Conservation (phyloP, 768 basidiomycete genomes). For the Xerocomus spinulosus region DNA sequence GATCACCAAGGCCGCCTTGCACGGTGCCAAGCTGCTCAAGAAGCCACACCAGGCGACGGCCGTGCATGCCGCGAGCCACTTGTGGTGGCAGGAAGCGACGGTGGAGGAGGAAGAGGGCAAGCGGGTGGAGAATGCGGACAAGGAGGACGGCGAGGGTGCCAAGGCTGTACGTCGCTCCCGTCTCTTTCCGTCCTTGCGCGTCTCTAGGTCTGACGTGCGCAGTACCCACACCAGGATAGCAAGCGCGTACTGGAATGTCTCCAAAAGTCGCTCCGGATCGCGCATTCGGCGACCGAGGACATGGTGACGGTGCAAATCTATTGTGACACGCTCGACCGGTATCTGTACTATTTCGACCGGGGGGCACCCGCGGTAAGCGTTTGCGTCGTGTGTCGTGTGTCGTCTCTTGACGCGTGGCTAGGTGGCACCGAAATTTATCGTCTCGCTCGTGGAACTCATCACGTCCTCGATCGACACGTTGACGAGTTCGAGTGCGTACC, state of each 20-base stretch:
- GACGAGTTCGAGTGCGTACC: slow-evolving; percentile 62
- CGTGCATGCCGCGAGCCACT: slow-evolving; percentile 89
- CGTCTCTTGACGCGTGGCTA: slow-evolving; percentile 31
- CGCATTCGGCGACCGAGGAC: slow-evolving; percentile 94
- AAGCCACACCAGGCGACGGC: slow-evolving; percentile 97
- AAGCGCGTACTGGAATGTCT: slow-evolving; percentile 97
- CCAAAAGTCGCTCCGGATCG: slow-evolving; percentile 94
- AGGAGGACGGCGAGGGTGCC: slow-evolving; percentile 39
- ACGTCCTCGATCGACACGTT: slow-evolving; percentile 92
- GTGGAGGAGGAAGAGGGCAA: slow-evolving; percentile 26
- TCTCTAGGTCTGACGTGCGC: no score
- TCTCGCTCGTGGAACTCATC: slow-evolving; percentile 93
- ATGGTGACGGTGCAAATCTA: slow-evolving; percentile 95
- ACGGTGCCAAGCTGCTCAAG: slow-evolving; percentile 93
- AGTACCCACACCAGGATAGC: slow-evolving; percentile 87
- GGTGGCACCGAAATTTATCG: slow-evolving; percentile 95
- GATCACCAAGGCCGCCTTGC: slow-evolving; percentile 97
- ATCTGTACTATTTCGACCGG: slow-evolving; percentile 93
- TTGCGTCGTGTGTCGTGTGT: no score
- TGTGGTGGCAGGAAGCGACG: slow-evolving; percentile 90
- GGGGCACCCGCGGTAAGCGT: slow-evolving; percentile 87
- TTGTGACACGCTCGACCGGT: slow-evolving; percentile 93
- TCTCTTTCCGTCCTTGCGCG: not conserved
- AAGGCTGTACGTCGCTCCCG: slow-evolving; percentile 47
- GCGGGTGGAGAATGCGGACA: slow-evolving; percentile 20